Evolutionary conservation across 2,329 filamentous ascomycete species (phyloP), one percentile per base, ranked within the genome.

Genomic region (Ascocoryne sarcoides): DNA sequence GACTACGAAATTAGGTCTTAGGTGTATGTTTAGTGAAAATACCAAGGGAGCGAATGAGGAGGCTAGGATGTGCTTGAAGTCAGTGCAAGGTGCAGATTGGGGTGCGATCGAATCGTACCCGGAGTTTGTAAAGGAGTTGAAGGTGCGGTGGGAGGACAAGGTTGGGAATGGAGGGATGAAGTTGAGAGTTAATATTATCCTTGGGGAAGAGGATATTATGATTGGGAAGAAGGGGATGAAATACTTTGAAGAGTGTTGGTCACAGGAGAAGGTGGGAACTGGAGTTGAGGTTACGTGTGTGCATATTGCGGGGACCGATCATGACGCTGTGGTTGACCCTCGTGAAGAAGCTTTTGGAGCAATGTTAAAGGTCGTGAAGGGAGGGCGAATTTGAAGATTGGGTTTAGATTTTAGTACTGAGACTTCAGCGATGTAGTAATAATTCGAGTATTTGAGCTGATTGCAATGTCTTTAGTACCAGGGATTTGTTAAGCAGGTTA

Each of bases 231-330:
- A 54, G 10, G 68, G 68, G 2, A 58, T 60, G 51, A 40, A 52
- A 30, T 70, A 67, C 53, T 65, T 68, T 36, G 58, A 67, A 41
- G 33, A 58, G 3, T 65, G 65, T 39, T 71, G 65, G 63, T 46
- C 37, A 15, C 42, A 50, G 10, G 56, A 53, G 4, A 53, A 46
- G 9, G 49, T 58, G 10, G 49, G 49, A 2, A 50, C 50, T 7
- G 49, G 46, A 1, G 49, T 68, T 19, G 55, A 62, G 33, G 63
- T 67, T n/a, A 38, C 51, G n/a, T 53, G 49, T 14, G 46, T 4
- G 10, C 49, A 51, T 7, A 44, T 62, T 9, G 16, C 54, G 5
- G 60, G 50, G 1, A 60, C 61, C 8, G 58, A 66, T 48, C 67
- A 70, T 56, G 66, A 70, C 36, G 46, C 26, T 32, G 23, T 55